These are phyloP conservation scores for Pythium folliculosum DNA, from an alignment of 352 stramenopile genomes.

Conservation along the genomic window DNA sequence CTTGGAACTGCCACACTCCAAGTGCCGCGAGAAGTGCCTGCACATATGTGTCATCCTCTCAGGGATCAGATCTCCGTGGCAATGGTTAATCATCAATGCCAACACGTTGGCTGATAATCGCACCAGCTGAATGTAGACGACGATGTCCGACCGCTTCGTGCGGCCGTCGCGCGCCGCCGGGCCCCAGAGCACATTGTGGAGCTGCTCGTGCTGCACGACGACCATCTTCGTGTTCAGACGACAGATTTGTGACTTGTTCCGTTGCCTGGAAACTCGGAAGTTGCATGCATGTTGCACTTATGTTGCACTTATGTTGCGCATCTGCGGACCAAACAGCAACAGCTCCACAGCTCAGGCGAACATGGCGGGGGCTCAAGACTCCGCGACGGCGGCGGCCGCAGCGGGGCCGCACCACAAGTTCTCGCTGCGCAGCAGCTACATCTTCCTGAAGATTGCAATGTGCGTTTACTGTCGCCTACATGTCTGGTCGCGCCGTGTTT, in stretches of 20 bases:
- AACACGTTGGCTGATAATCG: too few relatives aligned
- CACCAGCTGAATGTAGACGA: slow-evolving; percentile 58
- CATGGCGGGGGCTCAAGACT: slow-evolving; percentile 13
- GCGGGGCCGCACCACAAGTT: slow-evolving; percentile 70
- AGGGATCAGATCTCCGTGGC: not conserved
- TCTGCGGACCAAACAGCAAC: slow-evolving; percentile 7
- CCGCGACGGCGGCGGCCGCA: too few relatives aligned
- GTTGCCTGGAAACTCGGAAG: not conserved
- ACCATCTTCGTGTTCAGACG: slow-evolving; percentile 40
- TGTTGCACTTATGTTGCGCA: slow-evolving; percentile 9
- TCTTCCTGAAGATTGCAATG: slow-evolving; percentile 70
- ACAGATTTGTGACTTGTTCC: not conserved
- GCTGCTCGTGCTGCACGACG: slow-evolving; percentile 58
- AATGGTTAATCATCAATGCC: too few relatives aligned
- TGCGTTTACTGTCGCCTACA: slow-evolving; percentile 28
- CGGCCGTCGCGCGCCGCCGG: slow-evolving; percentile 43
- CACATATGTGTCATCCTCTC: not conserved
- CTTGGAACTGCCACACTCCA: slow-evolving; percentile 33
- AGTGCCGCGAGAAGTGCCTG: slow-evolving; percentile 44
- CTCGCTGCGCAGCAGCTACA: slow-evolving; percentile 47
- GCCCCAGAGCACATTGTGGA: slow-evolving; percentile 66
- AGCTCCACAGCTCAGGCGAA: not conserved
- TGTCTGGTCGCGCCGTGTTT: not conserved
- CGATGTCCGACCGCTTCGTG: slow-evolving; percentile 40
- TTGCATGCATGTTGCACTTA: slow-evolving; percentile 9